Evolutionary conservation across 148 eudicot genomes (phyloP).

Genomic region (Talinum fruticosum): DNA sequence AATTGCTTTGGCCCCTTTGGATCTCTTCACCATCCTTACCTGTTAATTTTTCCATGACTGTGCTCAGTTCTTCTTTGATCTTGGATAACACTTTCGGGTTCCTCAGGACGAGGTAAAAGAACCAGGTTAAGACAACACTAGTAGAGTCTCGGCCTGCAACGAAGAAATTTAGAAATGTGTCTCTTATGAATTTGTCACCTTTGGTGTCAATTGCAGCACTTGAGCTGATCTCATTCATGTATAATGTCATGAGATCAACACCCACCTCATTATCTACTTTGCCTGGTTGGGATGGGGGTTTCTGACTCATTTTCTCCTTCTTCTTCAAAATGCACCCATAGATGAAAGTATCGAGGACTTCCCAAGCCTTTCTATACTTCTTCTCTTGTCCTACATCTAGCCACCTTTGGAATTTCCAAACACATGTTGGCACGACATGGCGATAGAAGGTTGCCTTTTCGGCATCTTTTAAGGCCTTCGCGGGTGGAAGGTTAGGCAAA

Average conservation of each 20-base stretch:
- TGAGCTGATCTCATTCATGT: conserved; percentile 23
- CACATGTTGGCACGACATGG: conserved; percentile 37
- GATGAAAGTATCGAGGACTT: conserved; percentile 26
- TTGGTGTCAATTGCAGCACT: no score
- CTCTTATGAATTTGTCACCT: conserved; percentile 8
- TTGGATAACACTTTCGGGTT: conserved; percentile 15
- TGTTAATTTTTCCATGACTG: not conserved
- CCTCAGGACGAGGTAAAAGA: conserved; percentile 28
- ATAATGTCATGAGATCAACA: conserved; percentile 34
- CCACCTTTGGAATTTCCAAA: conserved; percentile 58
- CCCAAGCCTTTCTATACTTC: conserved; percentile 20
- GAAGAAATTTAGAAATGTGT: conserved; percentile 18
- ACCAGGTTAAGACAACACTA: conserved; percentile 31
- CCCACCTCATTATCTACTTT: not conserved
- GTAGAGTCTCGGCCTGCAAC: conserved; percentile 38
- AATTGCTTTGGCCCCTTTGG: not conserved
- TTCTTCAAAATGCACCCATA: conserved; percentile 14
- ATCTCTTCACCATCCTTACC: not conserved
- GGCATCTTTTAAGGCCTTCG: conserved; percentile 49
- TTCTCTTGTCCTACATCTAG: conserved; percentile 40
- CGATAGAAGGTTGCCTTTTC: conserved; percentile 42
- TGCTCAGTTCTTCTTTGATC: conserved; percentile 10
- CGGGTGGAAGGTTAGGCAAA: conserved; percentile 32
- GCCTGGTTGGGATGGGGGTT: not conserved
- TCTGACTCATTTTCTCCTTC: conserved; percentile 13